Percentiles rank a stretch among this genome's conserved stretches.
These are phyloP conservation scores for Acer yangbiense DNA, from an alignment of 345 rosid species.

Conservation along the genomic window DNA sequence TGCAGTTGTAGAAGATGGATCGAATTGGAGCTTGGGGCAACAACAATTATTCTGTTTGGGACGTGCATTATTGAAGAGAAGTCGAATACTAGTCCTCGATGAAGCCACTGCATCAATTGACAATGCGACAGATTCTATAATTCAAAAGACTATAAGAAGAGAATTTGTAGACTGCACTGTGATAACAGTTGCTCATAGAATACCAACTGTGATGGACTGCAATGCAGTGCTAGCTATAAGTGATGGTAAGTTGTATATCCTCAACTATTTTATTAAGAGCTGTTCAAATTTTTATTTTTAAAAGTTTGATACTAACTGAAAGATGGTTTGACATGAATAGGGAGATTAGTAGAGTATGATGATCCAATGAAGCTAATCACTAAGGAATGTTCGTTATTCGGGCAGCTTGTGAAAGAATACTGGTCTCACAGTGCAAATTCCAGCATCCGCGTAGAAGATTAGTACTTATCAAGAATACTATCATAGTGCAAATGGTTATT, in stretches of 20 bases:
- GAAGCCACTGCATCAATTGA: constrained; percentile 72
- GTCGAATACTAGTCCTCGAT: constrained; percentile 54
- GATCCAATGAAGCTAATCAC: constrained; percentile 38
- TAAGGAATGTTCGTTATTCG: constrained; percentile 39
- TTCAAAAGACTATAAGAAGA: constrained; percentile 51
- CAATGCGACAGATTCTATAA: constrained; percentile 50
- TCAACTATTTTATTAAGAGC: neutral
- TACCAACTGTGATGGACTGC: constrained; percentile 72
- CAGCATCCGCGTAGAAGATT: neutral
- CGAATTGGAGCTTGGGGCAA: constrained; percentile 74
- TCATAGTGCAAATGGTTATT: no score
- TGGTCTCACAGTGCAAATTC: constrained; percentile 21
- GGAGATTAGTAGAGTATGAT: constrained; percentile 46
- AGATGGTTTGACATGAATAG: constrained; percentile 21
- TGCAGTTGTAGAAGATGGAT: constrained; percentile 46
- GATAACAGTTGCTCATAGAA: constrained; percentile 64
- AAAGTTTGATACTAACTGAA: neutral
- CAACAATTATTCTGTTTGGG: constrained; percentile 63
- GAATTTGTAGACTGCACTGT: constrained; percentile 60
- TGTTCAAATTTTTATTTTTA: neutral
- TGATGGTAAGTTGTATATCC: constrained; percentile 38
- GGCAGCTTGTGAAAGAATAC: constrained; percentile 39
- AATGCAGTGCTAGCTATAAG: constrained; percentile 58
- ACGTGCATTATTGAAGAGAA: constrained; percentile 53
- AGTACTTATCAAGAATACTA: neutral